Evolutionary conservation across 768 basidiomycete genomes (phyloP).

Genomic region (Exsudoporus frostii): DNA sequence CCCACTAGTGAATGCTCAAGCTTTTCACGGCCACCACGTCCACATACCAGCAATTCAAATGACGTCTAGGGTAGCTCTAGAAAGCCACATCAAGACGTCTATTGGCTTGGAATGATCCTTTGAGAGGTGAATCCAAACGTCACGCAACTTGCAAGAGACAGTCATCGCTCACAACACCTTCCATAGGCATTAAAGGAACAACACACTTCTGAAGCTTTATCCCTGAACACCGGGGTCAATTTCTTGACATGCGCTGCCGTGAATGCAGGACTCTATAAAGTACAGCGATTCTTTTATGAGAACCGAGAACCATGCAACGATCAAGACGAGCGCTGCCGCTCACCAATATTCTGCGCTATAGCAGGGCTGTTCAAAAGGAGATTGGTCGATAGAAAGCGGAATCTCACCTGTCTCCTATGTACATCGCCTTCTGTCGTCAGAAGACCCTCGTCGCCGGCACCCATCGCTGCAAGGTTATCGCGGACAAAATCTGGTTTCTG

Average conservation of each 20-base stretch:
- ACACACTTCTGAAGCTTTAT: constrained; percentile 51
- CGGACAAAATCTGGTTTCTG: constrained; percentile 60
- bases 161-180: neutral
- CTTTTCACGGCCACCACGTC: neutral
- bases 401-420: constrained; percentile 49
- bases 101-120: constrained; percentile 32
- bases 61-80: constrained; percentile 68
- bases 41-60: constrained; percentile 65
- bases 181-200: neutral
- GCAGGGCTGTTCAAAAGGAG: constrained; percentile 1
- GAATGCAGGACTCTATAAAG: constrained; percentile 48
- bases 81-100: constrained; percentile 64
- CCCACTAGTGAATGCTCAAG: neutral
- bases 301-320: neutral
- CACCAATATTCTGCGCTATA: constrained; percentile 50
- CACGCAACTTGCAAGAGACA: constrained; percentile 39
- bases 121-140: constrained; percentile 36
- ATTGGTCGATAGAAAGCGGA: neutral
- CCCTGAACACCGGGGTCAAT: constrained; percentile 54
- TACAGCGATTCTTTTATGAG: neutral
- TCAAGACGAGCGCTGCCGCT: constrained; percentile 19
- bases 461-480: constrained; percentile 50
- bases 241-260: constrained; percentile 46
- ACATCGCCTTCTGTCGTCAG: constrained; percentile 53
- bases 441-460: constrained; percentile 46